Percentiles rank a stretch among this genome's conserved stretches.
Evolutionary conservation across 805 yeast genomes (phyloP).

Genomic region (Starmerella powellii): DNA sequence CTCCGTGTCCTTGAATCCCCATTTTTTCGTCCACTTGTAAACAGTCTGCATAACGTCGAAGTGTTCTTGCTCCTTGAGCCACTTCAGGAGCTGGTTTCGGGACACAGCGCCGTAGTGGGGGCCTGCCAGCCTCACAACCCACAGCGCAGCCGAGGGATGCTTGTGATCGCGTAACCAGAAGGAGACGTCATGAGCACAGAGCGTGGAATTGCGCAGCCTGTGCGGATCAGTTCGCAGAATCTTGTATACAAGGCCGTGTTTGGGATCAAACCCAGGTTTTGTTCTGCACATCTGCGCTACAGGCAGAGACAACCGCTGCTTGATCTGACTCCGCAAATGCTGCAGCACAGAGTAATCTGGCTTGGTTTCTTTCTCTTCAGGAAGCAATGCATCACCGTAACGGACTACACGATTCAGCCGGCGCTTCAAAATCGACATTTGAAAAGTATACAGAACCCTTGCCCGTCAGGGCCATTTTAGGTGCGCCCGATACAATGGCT

Average conservation of each 20-base stretch:
- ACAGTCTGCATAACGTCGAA: slow-evolving; percentile 7
- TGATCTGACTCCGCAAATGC: slow-evolving; percentile 14
- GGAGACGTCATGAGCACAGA: slow-evolving; percentile 19
- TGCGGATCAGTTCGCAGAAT: slow-evolving; percentile 17
- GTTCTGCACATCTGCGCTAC: slow-evolving; percentile 16
- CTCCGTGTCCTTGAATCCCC: slow-evolving; percentile 22
- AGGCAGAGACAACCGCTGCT: slow-evolving; percentile 10
- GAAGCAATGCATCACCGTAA: slow-evolving; percentile 1
- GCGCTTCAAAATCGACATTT: slow-evolving; percentile 13
- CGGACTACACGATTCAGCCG: slow-evolving; percentile 13
- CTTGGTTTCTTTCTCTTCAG: neutral
- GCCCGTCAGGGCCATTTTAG: neutral
- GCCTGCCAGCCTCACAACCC: slow-evolving; percentile 23
- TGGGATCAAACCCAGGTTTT: slow-evolving; percentile 15
- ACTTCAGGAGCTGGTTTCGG: slow-evolving; percentile 20
- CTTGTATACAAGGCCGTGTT: slow-evolving; percentile 23
- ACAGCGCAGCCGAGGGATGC: slow-evolving; percentile 21
- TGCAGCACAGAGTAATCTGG: slow-evolving; percentile 13
- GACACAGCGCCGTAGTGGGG: slow-evolving; percentile 17
- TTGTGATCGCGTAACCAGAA: slow-evolving; percentile 21
- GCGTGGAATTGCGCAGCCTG: slow-evolving; percentile 19
- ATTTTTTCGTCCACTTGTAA: slow-evolving; percentile 22
- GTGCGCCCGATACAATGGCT: no score
- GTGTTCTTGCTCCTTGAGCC: slow-evolving; percentile 13
- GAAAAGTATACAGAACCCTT: neutral